Percentiles rank a stretch among this genome's conserved stretches.
Conservation (phyloP, 805 yeast species). For the Metschnikowia sp. region DNA sequence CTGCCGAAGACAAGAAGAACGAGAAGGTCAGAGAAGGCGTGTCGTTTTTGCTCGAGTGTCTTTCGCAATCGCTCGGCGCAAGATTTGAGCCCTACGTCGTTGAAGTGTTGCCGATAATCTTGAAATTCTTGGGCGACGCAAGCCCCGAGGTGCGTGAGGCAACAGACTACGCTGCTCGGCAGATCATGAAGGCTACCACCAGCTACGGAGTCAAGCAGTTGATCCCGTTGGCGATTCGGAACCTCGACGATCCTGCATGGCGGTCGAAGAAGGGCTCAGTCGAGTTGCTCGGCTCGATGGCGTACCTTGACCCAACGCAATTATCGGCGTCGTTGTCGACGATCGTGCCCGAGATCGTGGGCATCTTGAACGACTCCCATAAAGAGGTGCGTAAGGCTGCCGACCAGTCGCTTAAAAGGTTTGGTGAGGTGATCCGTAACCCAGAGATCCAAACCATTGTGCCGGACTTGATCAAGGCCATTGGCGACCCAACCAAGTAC, state of each 20-base stretch:
- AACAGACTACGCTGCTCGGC: constrained; percentile 80
- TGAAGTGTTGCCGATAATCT: constrained; percentile 77
- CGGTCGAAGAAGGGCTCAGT: constrained; percentile 96
- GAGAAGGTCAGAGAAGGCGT: constrained; percentile 80
- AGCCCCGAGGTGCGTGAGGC: constrained; percentile 85
- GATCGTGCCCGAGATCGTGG: constrained; percentile 95
- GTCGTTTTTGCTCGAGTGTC: constrained; percentile 77
- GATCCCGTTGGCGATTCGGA: constrained; percentile 85
- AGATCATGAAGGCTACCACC: constrained; percentile 87
- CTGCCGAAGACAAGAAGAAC: constrained; percentile 83
- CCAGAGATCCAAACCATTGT: constrained; percentile 95
- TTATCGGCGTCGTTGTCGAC: constrained; percentile 82
- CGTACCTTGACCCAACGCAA: constrained; percentile 92
- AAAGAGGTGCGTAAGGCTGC: constrained; percentile 97
- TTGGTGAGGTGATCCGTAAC: constrained; percentile 95
- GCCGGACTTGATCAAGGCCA: constrained; percentile 82
- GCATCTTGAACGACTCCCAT: constrained; percentile 90
- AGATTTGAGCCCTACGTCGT: constrained; percentile 92
- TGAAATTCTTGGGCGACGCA: constrained; percentile 81
- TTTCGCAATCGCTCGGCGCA: constrained; percentile 72
- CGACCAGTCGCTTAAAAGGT: constrained; percentile 78
- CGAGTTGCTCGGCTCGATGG: constrained; percentile 95
- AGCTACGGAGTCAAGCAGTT: constrained; percentile 87
- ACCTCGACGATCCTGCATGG: constrained; percentile 90
- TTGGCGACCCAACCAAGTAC: constrained; percentile 90